Percentiles rank a stretch among this genome's conserved stretches.
phyloP scores from a whole-genome alignment of 2,329 filamentous ascomycete genomes.

The Aspergillus thermomutatus region DNA sequence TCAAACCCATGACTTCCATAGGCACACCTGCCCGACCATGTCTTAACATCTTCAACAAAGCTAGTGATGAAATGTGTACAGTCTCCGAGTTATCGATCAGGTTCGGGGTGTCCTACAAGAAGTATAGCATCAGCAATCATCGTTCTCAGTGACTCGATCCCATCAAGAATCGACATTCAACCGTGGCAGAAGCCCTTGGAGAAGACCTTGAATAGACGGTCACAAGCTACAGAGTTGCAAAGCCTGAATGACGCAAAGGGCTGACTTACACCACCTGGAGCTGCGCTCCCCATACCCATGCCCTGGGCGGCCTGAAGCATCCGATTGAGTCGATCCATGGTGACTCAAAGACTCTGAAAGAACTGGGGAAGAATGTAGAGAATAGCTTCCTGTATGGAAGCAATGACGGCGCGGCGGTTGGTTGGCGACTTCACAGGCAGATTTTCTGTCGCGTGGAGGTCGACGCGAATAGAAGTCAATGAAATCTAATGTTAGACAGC shows the following conservation, averaged over 20 bases:
- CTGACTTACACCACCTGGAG: slow-evolving; percentile 40
- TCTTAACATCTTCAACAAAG: slow-evolving; percentile 96
- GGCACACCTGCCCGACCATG: slow-evolving; percentile 96
- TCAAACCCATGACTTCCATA: slow-evolving; percentile 99
- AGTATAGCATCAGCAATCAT: slow-evolving; percentile 7
- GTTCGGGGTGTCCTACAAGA: slow-evolving; percentile 72
- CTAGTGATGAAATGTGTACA: slow-evolving; percentile 97
- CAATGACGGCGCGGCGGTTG: slow-evolving; percentile 15
- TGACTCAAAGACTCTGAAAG: slow-evolving; percentile 25
- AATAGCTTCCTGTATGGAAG: slow-evolving; percentile 32
- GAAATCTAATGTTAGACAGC: slow-evolving; percentile 1
- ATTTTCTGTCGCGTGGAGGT: not conserved
- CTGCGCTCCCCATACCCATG: slow-evolving; percentile 47
- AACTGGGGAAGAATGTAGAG: slow-evolving; percentile 14
- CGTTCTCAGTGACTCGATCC: not conserved
- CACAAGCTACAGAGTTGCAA: not conserved
- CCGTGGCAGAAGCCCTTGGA: not conserved
- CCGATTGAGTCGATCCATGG: slow-evolving; percentile 88
- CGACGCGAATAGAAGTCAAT: not conserved
- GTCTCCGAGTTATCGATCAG: slow-evolving; percentile 99
- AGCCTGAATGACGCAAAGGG: slow-evolving; percentile 7
- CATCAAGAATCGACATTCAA: not conserved
- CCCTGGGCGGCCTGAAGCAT: slow-evolving; percentile 73
- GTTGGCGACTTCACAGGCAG: not conserved
- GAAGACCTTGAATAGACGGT: not conserved